These are phyloP conservation scores for Penicillium sp. DNA, from an alignment of 2,329 filamentous ascomycete species.

Conservation along the genomic window DNA sequence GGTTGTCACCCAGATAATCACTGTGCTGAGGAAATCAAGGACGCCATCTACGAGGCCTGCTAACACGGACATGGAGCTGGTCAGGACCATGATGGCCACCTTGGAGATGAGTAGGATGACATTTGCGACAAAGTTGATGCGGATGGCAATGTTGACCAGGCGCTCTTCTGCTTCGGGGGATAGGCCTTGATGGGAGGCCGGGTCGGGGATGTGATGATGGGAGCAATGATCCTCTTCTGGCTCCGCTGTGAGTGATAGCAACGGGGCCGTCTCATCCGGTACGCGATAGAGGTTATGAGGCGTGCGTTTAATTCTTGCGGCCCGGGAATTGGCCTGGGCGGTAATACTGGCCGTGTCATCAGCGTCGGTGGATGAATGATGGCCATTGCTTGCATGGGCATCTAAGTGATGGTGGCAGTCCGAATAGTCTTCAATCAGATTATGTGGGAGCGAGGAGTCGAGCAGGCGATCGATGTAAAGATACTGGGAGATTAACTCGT, in stretches of 20 bases:
- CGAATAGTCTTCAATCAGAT: constrained; percentile 84
- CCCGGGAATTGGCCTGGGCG: constrained; percentile 51
- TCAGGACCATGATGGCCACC: constrained; percentile 75
- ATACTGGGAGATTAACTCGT: constrained; percentile 88
- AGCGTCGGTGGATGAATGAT: constrained; percentile 51
- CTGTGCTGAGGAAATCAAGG: constrained; percentile 69
- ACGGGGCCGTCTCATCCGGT: constrained; percentile 43
- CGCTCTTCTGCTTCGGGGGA: constrained; percentile 71
- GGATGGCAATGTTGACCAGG: constrained; percentile 86
- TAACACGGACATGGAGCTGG: constrained; percentile 70
- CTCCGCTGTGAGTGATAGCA: constrained; percentile 37
- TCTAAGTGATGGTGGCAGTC: constrained; percentile 15
- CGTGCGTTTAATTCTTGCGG: constrained; percentile 68
- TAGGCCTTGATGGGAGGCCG: constrained; percentile 51
- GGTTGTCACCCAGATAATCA: constrained; percentile 67
- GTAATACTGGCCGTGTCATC: constrained; percentile 47
- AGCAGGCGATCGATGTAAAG: constrained; percentile 90
- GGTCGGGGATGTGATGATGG: constrained; percentile 48
- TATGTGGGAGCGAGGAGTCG: constrained; percentile 89
- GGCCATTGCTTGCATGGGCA: constrained; percentile 36
- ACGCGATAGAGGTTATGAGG: constrained; percentile 85
- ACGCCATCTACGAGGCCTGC: constrained; percentile 71
- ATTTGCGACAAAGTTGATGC: constrained; percentile 82
- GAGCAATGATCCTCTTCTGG: constrained; percentile 65
- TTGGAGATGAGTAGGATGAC: constrained; percentile 76